Evolutionary conservation across 345 rosid genomes (phyloP).

Genomic region (Populus davidiana): DNA sequence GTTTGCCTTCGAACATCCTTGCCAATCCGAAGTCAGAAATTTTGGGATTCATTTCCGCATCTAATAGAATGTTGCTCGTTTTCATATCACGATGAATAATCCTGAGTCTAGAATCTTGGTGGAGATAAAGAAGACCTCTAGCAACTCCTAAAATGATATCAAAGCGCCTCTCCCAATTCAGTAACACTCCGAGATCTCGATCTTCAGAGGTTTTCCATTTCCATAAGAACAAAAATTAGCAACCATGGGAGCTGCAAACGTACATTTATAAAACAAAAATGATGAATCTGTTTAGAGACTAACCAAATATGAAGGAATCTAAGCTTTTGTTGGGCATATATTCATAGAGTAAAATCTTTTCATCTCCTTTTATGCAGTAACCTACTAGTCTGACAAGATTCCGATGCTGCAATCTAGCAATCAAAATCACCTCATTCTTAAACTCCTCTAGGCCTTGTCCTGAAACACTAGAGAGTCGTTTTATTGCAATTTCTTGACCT

Average conservation of each 20-base stretch:
- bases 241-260: background rate
- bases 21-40: constrained; percentile 4
- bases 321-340: background rate
- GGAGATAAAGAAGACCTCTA: background rate
- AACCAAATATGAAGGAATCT: background rate
- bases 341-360: constrained; percentile 18
- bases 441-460: constrained; percentile 20
- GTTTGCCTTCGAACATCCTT: background rate
- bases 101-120: background rate
- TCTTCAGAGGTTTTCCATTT: background rate
- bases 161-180: background rate
- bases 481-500: constrained; percentile 12
- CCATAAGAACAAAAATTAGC: background rate
- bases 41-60: background rate
- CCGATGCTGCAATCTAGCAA: constrained; percentile 16
- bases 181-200: background rate
- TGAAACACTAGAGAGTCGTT: constrained; percentile 16
- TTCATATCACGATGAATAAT: background rate
- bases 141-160: background rate
- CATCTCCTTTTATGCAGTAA: constrained; percentile 10
- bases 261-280: too few species aligned
- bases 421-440: constrained; percentile 12
- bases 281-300: background rate
- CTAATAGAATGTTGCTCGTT: background rate
- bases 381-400: constrained; percentile 16